Conservation (phyloP, 306 rosid species). For the Elaeagnus macrophylla region DNA sequence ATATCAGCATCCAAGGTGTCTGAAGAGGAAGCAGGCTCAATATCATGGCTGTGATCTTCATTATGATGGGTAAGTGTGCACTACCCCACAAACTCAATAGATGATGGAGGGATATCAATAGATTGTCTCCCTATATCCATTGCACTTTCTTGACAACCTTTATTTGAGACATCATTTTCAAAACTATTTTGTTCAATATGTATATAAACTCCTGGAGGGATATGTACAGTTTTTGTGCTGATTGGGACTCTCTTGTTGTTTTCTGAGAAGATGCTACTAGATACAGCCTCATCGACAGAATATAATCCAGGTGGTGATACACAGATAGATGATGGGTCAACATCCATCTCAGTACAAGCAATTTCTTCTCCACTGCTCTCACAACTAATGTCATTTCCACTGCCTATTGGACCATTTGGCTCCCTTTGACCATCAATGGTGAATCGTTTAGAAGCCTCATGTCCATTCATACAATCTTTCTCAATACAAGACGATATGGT, state of each 20-base stretch:
- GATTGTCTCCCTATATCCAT: constrained; percentile 30
- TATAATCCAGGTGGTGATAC: constrained; percentile 43
- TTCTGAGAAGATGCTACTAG: constrained; percentile 12
- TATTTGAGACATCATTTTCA: constrained; percentile 16
- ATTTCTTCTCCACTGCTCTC: constrained; percentile 33
- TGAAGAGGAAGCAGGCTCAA: constrained; percentile 9
- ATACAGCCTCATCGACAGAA: constrained; percentile 44
- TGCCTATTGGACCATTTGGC: constrained; percentile 8
- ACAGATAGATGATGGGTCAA: constrained; percentile 43
- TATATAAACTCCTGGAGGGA: constrained; percentile 26
- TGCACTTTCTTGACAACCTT: constrained; percentile 17
- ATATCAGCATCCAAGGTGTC: constrained; percentile 16
- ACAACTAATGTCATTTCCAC: constrained; percentile 17
- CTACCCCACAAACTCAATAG: constrained; percentile 25
- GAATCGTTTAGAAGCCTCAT: constrained; percentile 13
- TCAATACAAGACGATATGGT: constrained; percentile 13
- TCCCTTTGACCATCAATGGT: constrained; percentile 8
- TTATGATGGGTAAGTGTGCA: constrained; percentile 26
- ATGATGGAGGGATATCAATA: constrained; percentile 21
- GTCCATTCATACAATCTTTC: constrained; percentile 25
- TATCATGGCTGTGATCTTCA: constrained; percentile 14
- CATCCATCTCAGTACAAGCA: constrained; percentile 42
- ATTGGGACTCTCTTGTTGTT: constrained; percentile 15
- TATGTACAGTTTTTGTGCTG: constrained; percentile 20
- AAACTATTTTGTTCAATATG: constrained; percentile 11